Conservation (phyloP, 2,329 filamentous ascomycete species). For the Catunica adiposa region DNA sequence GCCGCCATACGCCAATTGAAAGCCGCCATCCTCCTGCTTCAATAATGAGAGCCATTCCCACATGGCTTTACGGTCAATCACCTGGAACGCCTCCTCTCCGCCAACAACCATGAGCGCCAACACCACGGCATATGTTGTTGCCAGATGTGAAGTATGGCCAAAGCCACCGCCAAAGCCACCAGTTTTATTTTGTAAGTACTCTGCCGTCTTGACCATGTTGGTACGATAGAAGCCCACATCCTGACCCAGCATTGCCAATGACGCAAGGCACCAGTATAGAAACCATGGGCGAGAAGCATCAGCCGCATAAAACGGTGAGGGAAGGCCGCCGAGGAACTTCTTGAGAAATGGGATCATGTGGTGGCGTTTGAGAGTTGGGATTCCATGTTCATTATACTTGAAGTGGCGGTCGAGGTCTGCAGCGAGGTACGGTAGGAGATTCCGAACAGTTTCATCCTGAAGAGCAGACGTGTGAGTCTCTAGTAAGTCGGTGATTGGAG, state of each 20-base stretch:
- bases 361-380: conserved; percentile 55
- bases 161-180: conserved; percentile 92
- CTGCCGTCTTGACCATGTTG: conserved; percentile 56
- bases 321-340: conserved; percentile 42
- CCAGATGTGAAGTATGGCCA: conserved; percentile 76
- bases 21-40: conserved; percentile 81
- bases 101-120: conserved; percentile 66
- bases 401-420: conserved; percentile 24
- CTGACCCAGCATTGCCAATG: conserved; percentile 58
- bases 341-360: conserved; percentile 47
- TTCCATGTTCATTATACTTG: conserved; percentile 51
- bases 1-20: conserved; percentile 68
- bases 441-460: conserved; percentile 52
- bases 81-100: conserved; percentile 52
- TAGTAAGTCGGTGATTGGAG: conserved; percentile 49
- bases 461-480: conserved; percentile 49
- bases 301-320: conserved; percentile 51
- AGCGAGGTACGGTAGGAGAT: conserved; percentile 53
- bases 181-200: conserved; percentile 60
- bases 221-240: conserved; percentile 52
- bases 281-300: conserved; percentile 90
- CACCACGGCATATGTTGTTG: conserved; percentile 71
- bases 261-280: conserved; percentile 78
- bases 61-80: conserved; percentile 68
- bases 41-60: conserved; percentile 80